Evolutionary conservation across 345 rosid species (phyloP), one percentile per base, ranked within the genome.

Genomic region (Balakata baccata): DNA sequence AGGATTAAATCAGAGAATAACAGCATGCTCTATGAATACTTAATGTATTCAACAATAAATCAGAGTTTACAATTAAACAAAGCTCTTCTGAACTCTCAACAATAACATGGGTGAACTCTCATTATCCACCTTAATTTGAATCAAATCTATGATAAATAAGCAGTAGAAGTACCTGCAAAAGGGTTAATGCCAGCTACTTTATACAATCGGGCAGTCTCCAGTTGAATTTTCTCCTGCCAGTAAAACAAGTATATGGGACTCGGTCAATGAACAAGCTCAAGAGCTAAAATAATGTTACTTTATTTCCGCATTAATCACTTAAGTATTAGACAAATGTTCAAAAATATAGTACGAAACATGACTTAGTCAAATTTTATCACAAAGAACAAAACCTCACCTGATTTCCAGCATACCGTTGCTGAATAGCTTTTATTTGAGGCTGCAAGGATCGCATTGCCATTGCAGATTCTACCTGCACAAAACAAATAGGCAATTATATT

Each of bases 161-260:
- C 9, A 72, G 39, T 17, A 53, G 38, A 41, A 78, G 65, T 79
- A 90, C 98, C 98, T 81, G 98, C 97, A 45, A 94, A 81, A 0
- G 98, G 98, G 78, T 92, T 94, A 71, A 92, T 89, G 47, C 97
- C 95, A 74, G 97, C 97, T 49, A 94, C 75, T 83, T 94, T 92
- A 87, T 94, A 94, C 64, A 94, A 84, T 51, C 98, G 85, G 39
- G 98, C 97, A 67, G 93, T 94, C 82, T 94, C 97, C 29, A 94
- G 92, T 78, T 94, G 97, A 72, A 94, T 88, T 79, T 74, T 90
- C 86, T 94, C 97, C 98, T 94, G 91, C 81, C 82, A 79, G 71
- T 14, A 75, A 46, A 37, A 71, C 58, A 20, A 53, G 66, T 45
- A 29, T 29, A 70, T 76, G 23, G 10, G 73, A 39, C 66, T 71